A percentile compares a stretch with the other conserved stretches of the same genome.
Evolutionary conservation across 164 flowering plant genomes (phyloP).

Genomic region (Macadamia tetraphylla): DNA sequence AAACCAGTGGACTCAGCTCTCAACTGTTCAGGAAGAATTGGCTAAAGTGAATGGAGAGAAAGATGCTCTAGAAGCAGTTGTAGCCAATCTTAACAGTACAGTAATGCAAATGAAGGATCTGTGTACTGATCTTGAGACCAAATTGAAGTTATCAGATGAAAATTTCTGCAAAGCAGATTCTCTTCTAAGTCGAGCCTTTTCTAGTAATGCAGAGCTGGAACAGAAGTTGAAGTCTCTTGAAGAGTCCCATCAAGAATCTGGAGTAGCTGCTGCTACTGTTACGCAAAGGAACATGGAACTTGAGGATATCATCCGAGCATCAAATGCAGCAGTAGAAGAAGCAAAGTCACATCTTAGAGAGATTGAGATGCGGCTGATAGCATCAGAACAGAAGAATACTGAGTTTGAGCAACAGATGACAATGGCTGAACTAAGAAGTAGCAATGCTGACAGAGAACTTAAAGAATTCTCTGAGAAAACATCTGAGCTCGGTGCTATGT

Average conservation of each 20-base stretch:
- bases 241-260: slow-evolving; percentile 51
- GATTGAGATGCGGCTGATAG: slow-evolving; percentile 38
- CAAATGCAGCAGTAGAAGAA: slow-evolving; percentile 55
- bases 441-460: slow-evolving; percentile 48
- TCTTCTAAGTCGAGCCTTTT: slow-evolving; percentile 56
- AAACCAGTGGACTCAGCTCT: slow-evolving; percentile 32
- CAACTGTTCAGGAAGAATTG: slow-evolving; percentile 40
- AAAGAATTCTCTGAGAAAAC: slow-evolving; percentile 40
- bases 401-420: slow-evolving; percentile 66
- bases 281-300: slow-evolving; percentile 56
- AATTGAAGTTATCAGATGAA: slow-evolving; percentile 57
- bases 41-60: slow-evolving; percentile 38
- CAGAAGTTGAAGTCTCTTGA: slow-evolving; percentile 60
- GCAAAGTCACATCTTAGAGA: slow-evolving; percentile 48
- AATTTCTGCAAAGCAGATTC: slow-evolving; percentile 54
- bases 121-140: slow-evolving; percentile 54
- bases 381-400: slow-evolving; percentile 51
- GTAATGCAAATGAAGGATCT: slow-evolving; percentile 36
- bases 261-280: slow-evolving; percentile 37
- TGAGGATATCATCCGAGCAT: slow-evolving; percentile 45
- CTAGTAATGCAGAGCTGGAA: slow-evolving; percentile 61
- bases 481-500: slow-evolving; percentile 27
- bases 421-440: slow-evolving; percentile 38
- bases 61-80: slow-evolving; percentile 45
- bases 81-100: slow-evolving; percentile 40